Evolutionary conservation across 2,329 filamentous ascomycete species (phyloP).

Genomic region (Fusarium siculi): DNA sequence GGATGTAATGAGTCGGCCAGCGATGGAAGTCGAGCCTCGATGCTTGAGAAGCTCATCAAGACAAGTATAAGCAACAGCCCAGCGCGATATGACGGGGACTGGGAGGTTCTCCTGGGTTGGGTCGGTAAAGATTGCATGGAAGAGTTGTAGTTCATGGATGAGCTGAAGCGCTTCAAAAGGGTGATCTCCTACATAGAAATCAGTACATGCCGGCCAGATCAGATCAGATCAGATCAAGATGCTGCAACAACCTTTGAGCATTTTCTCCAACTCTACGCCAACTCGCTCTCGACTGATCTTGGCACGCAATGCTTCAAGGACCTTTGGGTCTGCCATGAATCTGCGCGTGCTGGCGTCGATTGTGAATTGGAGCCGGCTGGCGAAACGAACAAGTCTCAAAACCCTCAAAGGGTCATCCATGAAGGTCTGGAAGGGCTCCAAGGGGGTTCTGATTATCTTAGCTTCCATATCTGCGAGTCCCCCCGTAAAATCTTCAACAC

Average conservation of each 20-base stretch:
- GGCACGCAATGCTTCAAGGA: slow-evolving; percentile 78
- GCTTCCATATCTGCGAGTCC: slow-evolving; percentile 80
- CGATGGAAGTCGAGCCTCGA: slow-evolving; percentile 58
- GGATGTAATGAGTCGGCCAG: slow-evolving; percentile 67
- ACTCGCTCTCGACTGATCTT: slow-evolving; percentile 96
- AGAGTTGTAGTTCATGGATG: slow-evolving; percentile 74
- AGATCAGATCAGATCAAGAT: not conserved
- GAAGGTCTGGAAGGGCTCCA: slow-evolving; percentile 92
- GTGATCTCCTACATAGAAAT: slow-evolving; percentile 60
- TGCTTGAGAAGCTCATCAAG: slow-evolving; percentile 63
- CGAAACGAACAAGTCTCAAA: slow-evolving; percentile 87
- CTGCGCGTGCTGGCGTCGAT: slow-evolving; percentile 77
- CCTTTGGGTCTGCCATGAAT: slow-evolving; percentile 82
- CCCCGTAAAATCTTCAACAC: slow-evolving; percentile 86
- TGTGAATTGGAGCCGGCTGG: slow-evolving; percentile 81
- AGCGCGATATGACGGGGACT: slow-evolving; percentile 67
- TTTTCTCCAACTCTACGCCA: slow-evolving; percentile 89
- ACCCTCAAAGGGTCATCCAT: slow-evolving; percentile 92
- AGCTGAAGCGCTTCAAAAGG: slow-evolving; percentile 71
- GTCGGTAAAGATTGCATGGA: slow-evolving; percentile 79
- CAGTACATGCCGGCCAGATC: not conserved
- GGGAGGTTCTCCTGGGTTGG: slow-evolving; percentile 65
- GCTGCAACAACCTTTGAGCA: slow-evolving; percentile 72
- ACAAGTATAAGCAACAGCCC: slow-evolving; percentile 72
- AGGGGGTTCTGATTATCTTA: slow-evolving; percentile 82